Conservation (phyloP, 169 alveolate genomes). For the Condylostoma magnum region DNA sequence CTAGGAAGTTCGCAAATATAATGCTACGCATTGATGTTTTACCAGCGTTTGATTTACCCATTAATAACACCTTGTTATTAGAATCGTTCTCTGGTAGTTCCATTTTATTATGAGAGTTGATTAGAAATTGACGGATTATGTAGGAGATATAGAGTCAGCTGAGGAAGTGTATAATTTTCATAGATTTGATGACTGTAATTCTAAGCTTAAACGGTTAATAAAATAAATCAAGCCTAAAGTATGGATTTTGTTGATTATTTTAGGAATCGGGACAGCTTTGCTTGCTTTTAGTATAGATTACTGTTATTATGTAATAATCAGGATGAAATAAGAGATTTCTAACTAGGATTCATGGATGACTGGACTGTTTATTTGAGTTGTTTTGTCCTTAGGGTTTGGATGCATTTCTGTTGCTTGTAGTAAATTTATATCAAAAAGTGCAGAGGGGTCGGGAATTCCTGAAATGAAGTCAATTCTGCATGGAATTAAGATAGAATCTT, state of each 20-base stretch:
- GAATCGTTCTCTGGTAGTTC: constrained; percentile 24
- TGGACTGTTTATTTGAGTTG: constrained; percentile 39
- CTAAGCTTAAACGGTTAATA: too few species aligned
- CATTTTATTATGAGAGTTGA: too few species aligned
- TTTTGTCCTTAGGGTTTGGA: constrained; percentile 39
- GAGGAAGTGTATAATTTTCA: too few species aligned
- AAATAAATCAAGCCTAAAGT: constrained; percentile 21
- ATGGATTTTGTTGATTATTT: background rate
- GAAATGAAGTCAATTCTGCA: constrained; percentile 71
- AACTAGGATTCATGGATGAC: too few species aligned
- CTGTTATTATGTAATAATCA: too few species aligned
- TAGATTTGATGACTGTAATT: too few species aligned
- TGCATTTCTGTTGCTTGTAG: constrained; percentile 34
- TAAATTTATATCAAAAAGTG: constrained; percentile 50
- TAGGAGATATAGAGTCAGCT: too few species aligned
- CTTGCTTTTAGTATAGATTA: constrained; percentile 2
- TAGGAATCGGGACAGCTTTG: constrained; percentile 14
- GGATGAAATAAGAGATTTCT: too few species aligned
- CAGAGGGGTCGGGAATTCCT: constrained; percentile 80
- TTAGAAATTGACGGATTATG: too few species aligned
- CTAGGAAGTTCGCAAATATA: constrained; percentile 94
- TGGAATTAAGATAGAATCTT: constrained; percentile 60
- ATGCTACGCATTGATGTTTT: constrained; percentile 93
- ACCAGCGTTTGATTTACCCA: constrained; percentile 94
- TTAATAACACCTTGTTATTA: constrained; percentile 80